These are phyloP conservation scores for Euphorbia lathyris DNA, from an alignment of 345 rosid species.

Conservation along the genomic window DNA sequence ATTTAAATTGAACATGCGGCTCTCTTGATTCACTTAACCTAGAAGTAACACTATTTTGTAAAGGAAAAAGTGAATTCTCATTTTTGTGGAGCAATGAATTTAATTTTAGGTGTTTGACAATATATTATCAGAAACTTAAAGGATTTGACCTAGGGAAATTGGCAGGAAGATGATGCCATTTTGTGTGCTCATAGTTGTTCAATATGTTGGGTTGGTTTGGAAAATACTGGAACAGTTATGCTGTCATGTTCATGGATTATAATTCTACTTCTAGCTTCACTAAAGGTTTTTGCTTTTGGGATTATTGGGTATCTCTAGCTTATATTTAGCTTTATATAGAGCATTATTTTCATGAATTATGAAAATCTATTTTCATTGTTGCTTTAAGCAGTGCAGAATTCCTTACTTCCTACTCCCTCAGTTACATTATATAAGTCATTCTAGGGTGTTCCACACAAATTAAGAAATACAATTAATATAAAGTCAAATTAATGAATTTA, in stretches of 20 bases:
- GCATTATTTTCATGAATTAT: not conserved
- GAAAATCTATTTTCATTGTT: not conserved
- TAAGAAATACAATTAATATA: no score
- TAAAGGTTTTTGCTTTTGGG: not conserved
- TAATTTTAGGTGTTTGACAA: not conserved
- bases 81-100: conserved; percentile 2
- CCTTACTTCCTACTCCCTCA: not conserved
- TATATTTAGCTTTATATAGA: not conserved
- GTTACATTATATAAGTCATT: no score
- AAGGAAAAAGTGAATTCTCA: not conserved
- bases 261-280: not conserved
- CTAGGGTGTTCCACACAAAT: no score
- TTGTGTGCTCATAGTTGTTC: not conserved
- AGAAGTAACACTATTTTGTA: not conserved
- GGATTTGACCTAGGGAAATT: not conserved
- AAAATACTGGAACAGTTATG: not conserved
- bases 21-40: not conserved
- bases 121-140: not conserved
- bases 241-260: not conserved
- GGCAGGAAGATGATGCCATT: not conserved
- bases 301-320: not conserved
- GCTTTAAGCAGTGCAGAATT: not conserved
- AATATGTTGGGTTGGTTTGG: not conserved
- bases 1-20: not conserved
- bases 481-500: no score